Evolutionary conservation across 208 protist genomes (phyloP), one percentile per base, ranked within the genome.

Genomic region (Leishmania lainsoni): DNA sequence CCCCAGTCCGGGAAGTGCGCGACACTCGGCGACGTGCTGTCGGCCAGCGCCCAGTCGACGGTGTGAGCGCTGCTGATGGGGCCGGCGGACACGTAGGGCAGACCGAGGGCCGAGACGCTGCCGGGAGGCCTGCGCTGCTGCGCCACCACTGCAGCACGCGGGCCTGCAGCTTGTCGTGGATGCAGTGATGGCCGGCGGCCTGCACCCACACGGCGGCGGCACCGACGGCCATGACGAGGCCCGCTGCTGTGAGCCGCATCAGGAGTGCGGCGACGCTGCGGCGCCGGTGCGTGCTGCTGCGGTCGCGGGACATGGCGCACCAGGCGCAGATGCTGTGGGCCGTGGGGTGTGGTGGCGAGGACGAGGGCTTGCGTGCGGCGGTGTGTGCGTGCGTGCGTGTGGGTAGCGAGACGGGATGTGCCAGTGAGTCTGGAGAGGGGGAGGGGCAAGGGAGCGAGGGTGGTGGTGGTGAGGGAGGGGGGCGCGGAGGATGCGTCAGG

Each of bases 121-220:
- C 8, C 54, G 29, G 45, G 52, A 1, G 42, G 42, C 71, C 22
- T 48, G 69, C 14, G 3, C 35, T 74, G 68, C 71, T 72, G 70
- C 59, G 70, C 71, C 69, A 72, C 71, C 6, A 61, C 20, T 70
- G 5, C 89, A 90, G 51, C 88, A 90, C 5, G n/a, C 17, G n/a
- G 5, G 65, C 32, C 73, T 82, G 79, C 48, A 82, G 5, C 49
- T 54, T 16, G 45, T 82, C 79, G 73, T 82, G 79, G 69, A 82
- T 77, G 73, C 79, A 82, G 73, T 10, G 54, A 42, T 82, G 56
- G 51, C 82, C 86, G 32, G 51, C 51, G 14, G 51, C 51, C 3
- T 54, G 51, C 51, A 6, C 65, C 26, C 35, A 39, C 65, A 71
- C 35, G 39, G 65, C 68, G 8, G 68, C 68, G 14, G 32, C 5